phyloP scores from a whole-genome alignment of 495 filamentous ascomycete genomes.

The Xylaria intraflava region DNA sequence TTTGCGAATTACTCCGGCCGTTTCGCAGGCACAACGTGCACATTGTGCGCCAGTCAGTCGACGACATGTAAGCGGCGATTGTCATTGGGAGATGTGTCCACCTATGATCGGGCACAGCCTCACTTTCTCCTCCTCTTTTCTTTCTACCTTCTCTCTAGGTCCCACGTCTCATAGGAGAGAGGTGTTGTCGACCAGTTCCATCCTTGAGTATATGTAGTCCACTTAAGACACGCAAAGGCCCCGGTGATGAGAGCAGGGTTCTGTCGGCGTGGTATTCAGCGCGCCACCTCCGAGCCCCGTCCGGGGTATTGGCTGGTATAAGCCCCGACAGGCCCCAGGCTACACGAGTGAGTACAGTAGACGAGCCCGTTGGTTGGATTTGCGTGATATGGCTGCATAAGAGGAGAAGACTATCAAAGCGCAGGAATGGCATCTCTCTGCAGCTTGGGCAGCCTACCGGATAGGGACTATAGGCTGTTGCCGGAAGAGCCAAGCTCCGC shows the following conservation, averaged over 20 bases:
- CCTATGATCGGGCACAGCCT: neutral
- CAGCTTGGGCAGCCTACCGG: conserved; percentile 1
- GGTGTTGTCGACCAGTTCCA: conserved; percentile 1
- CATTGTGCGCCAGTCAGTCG: neutral
- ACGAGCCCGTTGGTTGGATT: neutral
- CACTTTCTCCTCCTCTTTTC: neutral
- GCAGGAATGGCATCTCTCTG: neutral
- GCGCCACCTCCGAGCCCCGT: conserved; percentile 3
- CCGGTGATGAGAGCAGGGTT: neutral
- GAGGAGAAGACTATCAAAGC: neutral
- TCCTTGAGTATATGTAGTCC: neutral
- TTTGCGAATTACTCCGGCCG: neutral
- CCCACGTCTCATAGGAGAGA: neutral
- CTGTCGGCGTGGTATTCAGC: neutral
- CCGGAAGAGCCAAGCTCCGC: neutral
- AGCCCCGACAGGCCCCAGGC: conserved; percentile 2
- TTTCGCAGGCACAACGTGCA: neutral
- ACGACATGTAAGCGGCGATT: neutral
- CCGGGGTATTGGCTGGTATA: conserved; percentile 5
- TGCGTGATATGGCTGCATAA: neutral
- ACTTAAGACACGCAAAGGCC: neutral
- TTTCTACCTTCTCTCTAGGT: neutral
- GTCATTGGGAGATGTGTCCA: neutral
- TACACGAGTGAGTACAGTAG: neutral
- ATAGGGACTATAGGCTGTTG: neutral